Evolutionary conservation across 2,329 filamentous ascomycete genomes (phyloP), one percentile per base, ranked within the genome.

Genomic region (Alternaria ethzedia): DNA sequence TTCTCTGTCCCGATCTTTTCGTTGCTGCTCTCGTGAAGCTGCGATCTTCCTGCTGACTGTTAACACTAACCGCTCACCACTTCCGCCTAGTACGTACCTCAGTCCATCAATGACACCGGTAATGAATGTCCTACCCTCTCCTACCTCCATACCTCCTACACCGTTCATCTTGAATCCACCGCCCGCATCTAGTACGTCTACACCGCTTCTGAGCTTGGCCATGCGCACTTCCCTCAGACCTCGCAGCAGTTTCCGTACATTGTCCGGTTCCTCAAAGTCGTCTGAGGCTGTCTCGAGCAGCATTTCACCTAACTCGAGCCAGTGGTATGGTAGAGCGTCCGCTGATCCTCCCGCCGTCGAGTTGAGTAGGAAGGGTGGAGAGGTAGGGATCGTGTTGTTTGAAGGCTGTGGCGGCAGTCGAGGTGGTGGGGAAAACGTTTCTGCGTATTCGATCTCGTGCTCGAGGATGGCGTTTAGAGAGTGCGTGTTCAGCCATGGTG

Each of bases 81-180:
- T 17, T 12, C 2, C 26, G 10, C 12, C 10, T 21, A 20, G 23
- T 13, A 44, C 60, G 51, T 79, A 86, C 86, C 87, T 84, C 72
- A 98, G 85, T 5, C 92, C 93, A 78, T 98, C 94, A 67, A 98
- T 90, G 3, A 97, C 93, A 1, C 92, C 92, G 2, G 89, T 85
- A 65, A 98, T 89, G 75, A 97, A 97, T 0, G 89, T 90, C 72
- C 95, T 87, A 59, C 90, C 92, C 82, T 98, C 95, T 1, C 92
- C 91, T 51, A 98, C 85, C 83, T 99, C 96, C 91, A 98, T 94
- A 3, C 92, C 92, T 3, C 96, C 96, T 0, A 98, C 91, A 21
- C 95, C 95, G 52, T 89, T 90, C 77, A 91, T 83, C 60, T 91
- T 87, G n/a, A 94, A 89, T 21, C 90, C 89, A 4, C 88, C 89